Percentiles rank a stretch among this genome's conserved stretches.
Evolutionary conservation across 148 eudicot species (phyloP).

Genomic region (Linanthus parryae): DNA sequence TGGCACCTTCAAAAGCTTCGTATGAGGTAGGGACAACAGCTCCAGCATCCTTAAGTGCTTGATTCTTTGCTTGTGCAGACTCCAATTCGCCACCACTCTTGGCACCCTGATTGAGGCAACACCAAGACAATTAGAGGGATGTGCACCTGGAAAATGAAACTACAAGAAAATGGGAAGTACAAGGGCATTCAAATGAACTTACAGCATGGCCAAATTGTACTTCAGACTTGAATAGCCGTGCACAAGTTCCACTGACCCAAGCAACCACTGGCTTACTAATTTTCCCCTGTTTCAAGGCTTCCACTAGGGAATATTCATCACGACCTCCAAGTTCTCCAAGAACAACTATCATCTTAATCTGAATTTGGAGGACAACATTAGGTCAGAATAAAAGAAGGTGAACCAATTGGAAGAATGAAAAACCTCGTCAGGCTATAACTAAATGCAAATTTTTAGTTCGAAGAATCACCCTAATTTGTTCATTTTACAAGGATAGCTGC

Average conservation of each 20-base stretch:
- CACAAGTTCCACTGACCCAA: conserved; percentile 99
- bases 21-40: conserved; percentile 92
- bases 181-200: conserved; percentile 10
- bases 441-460: too few relatives aligned
- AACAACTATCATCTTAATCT: conserved; percentile 96
- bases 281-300: conserved; percentile 94
- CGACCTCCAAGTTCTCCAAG: conserved; percentile 99
- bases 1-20: conserved; percentile 76
- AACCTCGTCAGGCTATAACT: too few relatives aligned
- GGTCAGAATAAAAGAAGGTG: conserved; percentile 1
- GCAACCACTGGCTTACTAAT: conserved; percentile 92
- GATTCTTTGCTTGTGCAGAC: conserved; percentile 96
- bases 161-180: not conserved
- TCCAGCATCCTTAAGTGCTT: conserved; percentile 90
- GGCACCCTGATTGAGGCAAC: conserved; percentile 55
- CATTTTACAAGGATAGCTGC: too few relatives aligned
- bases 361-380: conserved; percentile 19
- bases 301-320: conserved; percentile 97
- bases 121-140: not conserved
- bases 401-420: too few relatives aligned
- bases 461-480: too few relatives aligned
- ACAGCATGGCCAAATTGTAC: conserved; percentile 99
- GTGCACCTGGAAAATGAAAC: not conserved
- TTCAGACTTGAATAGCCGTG: conserved; percentile 94
- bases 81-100: conserved; percentile 98